Base-by-base conservation (phyloP, 768 basidiomycete species). In the Gautieria morchelliformis region DNA sequence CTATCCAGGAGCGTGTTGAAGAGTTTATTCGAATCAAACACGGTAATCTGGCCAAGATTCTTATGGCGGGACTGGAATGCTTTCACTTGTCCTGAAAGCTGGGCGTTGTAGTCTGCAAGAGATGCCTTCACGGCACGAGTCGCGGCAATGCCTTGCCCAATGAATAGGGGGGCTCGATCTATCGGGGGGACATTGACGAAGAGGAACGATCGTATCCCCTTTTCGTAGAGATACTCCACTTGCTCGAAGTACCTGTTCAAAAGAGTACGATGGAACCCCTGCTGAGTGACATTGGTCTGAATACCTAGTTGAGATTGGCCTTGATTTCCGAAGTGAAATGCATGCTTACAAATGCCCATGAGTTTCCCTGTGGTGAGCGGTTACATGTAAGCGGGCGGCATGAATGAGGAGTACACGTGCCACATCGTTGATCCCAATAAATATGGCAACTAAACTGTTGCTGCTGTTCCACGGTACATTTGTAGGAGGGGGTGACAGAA, bases 1-100 rank as follows among this genome's bases (percentile, higher is more conserved):
- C 78, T 71, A 61, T 84, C 75, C 39, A 84, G 70, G 7, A 84
- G 72, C 8, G 70, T 74, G 59, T 83, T 82, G 68, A 84, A 84
- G 11, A 84, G 68, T 1, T 76, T 75, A 52, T 77, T 77, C 1
- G 81, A 78, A 63, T 83, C 79, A 62, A 83, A 81, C 1, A 83
- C 66, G 0, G 69, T 74, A 6, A 75, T 72, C 27, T 72, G 72
- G 37, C 75, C 73, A 20, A 82, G 69, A 49, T 75, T 74, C 4
- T 63, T 53, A 59, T 82, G 71, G 2, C 65, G 70, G 1, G 64
- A 64, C 54, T 72, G 63, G 69, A 84, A 82, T 22, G 64, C 58
- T 17, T 61, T 49, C 4, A 74, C 72, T 1, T 69, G 74, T 10
- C 66, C 62, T 1, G 60, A 59, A 48, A 84, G 72, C 58, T 78